These are phyloP conservation scores for Aspergillus piperis DNA, from an alignment of 2,329 filamentous ascomycete species.

Conservation along the genomic window DNA sequence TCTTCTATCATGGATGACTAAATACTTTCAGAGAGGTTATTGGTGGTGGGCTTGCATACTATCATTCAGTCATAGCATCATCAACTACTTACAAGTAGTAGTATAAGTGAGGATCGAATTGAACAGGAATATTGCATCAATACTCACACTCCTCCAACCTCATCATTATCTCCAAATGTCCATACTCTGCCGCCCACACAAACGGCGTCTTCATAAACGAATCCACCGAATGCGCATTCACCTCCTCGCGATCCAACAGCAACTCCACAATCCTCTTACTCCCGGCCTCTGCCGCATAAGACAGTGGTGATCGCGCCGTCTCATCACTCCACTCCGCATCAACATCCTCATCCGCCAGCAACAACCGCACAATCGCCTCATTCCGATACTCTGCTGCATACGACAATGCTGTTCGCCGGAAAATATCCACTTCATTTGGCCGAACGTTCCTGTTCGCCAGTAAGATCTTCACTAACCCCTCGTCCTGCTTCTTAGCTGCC, in stretches of 20 bases:
- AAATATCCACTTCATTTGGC: not conserved
- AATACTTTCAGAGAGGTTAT: not conserved
- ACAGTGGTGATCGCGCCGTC: not conserved
- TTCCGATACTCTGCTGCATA: not conserved
- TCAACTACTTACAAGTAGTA: not conserved
- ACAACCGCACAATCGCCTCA: not conserved
- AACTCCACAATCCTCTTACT: not conserved
- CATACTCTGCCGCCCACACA: not conserved
- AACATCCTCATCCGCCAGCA: not conserved
- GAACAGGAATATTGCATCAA: not conserved
- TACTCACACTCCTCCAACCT: not conserved
- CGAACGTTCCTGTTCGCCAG: not conserved
- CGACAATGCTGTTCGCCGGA: not conserved
- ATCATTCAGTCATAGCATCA: no score
- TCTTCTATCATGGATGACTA: not conserved
- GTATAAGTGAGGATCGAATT: no score
- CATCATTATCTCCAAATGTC: not conserved
- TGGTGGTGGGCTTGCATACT: not conserved
- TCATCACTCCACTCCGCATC: constrained; percentile 1
- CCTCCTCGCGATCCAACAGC: not conserved
- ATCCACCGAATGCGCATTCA: not conserved
- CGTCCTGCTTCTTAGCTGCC: not conserved
- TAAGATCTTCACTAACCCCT: not conserved
- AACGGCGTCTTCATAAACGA: not conserved
- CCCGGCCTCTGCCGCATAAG: not conserved